phyloP scores from a whole-genome alignment of 1,139 yeast species.

The Sugiyamaella grinbergsii region DNA sequence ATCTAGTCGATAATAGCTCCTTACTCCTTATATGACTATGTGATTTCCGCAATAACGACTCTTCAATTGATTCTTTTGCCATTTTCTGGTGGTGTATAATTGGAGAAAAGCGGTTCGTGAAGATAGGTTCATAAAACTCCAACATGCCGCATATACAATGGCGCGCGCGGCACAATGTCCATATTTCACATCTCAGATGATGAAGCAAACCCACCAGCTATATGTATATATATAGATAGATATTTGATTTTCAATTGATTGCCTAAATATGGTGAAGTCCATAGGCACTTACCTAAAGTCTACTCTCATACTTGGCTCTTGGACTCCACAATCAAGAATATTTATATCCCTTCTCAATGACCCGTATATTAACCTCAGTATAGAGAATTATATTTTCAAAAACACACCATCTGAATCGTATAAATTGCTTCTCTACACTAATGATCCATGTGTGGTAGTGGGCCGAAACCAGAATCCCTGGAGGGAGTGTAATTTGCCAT shows the following conservation, averaged over 20 bases:
- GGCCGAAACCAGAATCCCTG: conserved; percentile 97
- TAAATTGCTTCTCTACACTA: conserved; percentile 65
- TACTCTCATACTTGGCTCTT: conserved; percentile 7
- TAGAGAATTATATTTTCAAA: conserved; percentile 77
- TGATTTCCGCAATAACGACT: conserved; percentile 54
- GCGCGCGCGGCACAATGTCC: background rate
- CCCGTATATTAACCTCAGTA: conserved; percentile 76
- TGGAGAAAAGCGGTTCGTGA: background rate
- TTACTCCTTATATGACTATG: conserved; percentile 47
- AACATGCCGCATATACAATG: background rate
- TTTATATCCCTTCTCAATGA: conserved; percentile 54
- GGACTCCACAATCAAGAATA: conserved; percentile 27
- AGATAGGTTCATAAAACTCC: background rate
- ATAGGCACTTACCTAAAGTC: conserved; percentile 8
- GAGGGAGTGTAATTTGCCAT: conserved; percentile 73
- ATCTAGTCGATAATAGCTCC: conserved; percentile 57
- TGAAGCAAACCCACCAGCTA: too few species aligned
- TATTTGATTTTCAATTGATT: too few species aligned
- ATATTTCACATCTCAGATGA: background rate
- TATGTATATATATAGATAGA: too few species aligned
- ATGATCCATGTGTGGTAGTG: conserved; percentile 84
- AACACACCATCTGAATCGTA: conserved; percentile 52
- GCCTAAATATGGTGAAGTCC: background rate
- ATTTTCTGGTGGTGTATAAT: background rate
- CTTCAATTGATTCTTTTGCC: conserved; percentile 46